phyloP scores from a whole-genome alignment of 2,329 filamentous ascomycete species.

The Corynespora cassiicola region DNA sequence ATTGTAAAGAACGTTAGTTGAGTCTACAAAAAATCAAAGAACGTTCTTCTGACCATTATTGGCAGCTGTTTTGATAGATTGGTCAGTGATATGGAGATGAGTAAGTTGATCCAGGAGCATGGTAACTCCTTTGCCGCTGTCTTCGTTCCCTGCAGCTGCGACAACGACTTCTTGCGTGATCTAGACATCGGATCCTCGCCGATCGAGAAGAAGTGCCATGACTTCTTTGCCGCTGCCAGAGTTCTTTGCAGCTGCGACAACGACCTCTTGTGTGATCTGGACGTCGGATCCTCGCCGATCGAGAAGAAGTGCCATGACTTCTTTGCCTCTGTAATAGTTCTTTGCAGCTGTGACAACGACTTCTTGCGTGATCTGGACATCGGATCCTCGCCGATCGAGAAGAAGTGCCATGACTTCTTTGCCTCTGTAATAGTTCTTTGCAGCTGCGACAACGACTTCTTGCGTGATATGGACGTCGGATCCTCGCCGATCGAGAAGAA shows the following conservation, averaged over 20 bases:
- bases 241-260: slow-evolving; percentile 2
- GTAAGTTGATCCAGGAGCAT: slow-evolving; percentile 6
- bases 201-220: slow-evolving; percentile 12
- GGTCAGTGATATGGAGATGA: slow-evolving; percentile 5
- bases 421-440: slow-evolving; percentile 4
- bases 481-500: too few species aligned
- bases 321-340: slow-evolving; percentile 6
- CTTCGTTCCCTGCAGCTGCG: slow-evolving; percentile 4
- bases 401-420: slow-evolving; percentile 15
- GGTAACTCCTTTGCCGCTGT: slow-evolving; percentile 9
- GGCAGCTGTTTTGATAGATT: slow-evolving; percentile 9
- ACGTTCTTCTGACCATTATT: slow-evolving; percentile 8
- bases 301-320: slow-evolving; percentile 13
- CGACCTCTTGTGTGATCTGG: slow-evolving; percentile 9
- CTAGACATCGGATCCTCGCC: slow-evolving; percentile 3
- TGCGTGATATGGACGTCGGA: slow-evolving; percentile 7
- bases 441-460: slow-evolving; percentile 9
- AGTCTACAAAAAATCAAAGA: slow-evolving; percentile 10
- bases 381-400: slow-evolving; percentile 8
- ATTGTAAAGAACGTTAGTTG: not conserved
- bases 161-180: slow-evolving; percentile 11
- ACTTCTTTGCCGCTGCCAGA: slow-evolving; percentile 3
- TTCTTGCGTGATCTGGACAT: slow-evolving; percentile 12
- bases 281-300: slow-evolving; percentile 4
- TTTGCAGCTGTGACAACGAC: slow-evolving; percentile 9